These are phyloP conservation scores for Panicum miliaceum DNA, from an alignment of 176 grass and related monocot species.

Conservation along the genomic window DNA sequence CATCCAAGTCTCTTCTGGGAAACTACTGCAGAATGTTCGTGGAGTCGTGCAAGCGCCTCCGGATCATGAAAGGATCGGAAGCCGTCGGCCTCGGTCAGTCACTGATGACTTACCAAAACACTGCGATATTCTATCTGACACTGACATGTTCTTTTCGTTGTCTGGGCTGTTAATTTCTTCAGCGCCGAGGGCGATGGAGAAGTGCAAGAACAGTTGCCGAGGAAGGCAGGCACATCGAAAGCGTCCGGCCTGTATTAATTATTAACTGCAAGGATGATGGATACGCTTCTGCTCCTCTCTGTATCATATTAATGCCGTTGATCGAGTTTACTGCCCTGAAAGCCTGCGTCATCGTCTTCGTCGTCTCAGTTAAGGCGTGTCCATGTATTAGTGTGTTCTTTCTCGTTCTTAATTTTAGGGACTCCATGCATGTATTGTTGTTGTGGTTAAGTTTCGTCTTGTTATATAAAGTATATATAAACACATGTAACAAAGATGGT, in stretches of 20 bases:
- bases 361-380: constrained; percentile 9
- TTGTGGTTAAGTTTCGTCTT: background rate
- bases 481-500: constrained; percentile 31
- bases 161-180: background rate
- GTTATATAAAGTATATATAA: constrained; percentile 13
- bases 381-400: constrained; percentile 5
- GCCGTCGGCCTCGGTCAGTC: constrained; percentile 72
- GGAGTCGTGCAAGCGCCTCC: constrained; percentile 79
- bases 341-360: background rate
- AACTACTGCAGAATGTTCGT: constrained; percentile 80
- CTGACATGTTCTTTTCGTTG: background rate
- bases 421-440: background rate
- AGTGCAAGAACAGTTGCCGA: constrained; percentile 74
- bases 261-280: constrained; percentile 21
- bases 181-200: constrained; percentile 81
- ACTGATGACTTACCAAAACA: background rate
- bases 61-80: constrained; percentile 90
- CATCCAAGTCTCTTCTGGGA: background rate
- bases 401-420: background rate
- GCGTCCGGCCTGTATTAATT: background rate
- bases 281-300: background rate
- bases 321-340: background rate
- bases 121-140: too few species aligned
- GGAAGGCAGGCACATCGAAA: constrained; percentile 1
- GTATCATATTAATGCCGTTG: constrained; percentile 27